Conservation (phyloP, 495 filamentous ascomycete species). For the Sphaerosporella brunnea region DNA sequence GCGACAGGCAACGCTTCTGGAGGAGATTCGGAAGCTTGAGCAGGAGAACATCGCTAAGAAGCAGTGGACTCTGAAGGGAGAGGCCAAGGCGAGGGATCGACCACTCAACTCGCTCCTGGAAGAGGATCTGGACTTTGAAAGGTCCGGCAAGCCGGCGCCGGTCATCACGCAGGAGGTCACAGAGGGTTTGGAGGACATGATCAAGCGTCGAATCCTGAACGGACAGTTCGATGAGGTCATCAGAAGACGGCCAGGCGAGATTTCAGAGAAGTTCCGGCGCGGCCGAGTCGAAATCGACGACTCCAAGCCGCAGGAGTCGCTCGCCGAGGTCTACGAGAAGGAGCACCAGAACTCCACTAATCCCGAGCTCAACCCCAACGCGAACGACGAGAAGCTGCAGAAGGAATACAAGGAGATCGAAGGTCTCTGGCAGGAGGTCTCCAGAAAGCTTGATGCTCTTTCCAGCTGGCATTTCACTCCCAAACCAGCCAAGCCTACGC, state of each 20-base stretch:
- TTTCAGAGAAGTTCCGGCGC: conserved; percentile 38
- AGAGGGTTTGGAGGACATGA: conserved; percentile 80
- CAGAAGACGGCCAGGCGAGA: conserved; percentile 56
- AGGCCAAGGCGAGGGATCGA: conserved; percentile 64
- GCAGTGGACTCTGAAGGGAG: conserved; percentile 77
- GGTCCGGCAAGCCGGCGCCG: conserved; percentile 85
- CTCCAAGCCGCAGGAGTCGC: conserved; percentile 63
- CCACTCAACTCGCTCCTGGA: conserved; percentile 85
- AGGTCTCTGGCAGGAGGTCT: conserved; percentile 64
- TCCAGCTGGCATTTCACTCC: conserved; percentile 93
- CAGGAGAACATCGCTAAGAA: conserved; percentile 77
- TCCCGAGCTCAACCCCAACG: conserved; percentile 60
- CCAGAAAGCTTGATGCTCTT: conserved; percentile 65
- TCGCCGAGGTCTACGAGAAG: conserved; percentile 88
- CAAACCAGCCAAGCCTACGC: conserved; percentile 53
- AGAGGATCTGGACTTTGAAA: conserved; percentile 88
- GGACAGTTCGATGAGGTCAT: conserved; percentile 86
- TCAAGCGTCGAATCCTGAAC: conserved; percentile 83
- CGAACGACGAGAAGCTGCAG: conserved; percentile 59
- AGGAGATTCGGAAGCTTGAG: conserved; percentile 82
- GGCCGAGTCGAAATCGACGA: conserved; percentile 68
- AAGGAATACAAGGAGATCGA: conserved; percentile 77
- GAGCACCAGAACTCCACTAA: conserved; percentile 67
- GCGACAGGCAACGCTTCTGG: conserved; percentile 61
- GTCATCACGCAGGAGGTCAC: conserved; percentile 87